phyloP scores from a whole-genome alignment of 495 filamentous ascomycete genomes.

The Aspergillus conjunctus region DNA sequence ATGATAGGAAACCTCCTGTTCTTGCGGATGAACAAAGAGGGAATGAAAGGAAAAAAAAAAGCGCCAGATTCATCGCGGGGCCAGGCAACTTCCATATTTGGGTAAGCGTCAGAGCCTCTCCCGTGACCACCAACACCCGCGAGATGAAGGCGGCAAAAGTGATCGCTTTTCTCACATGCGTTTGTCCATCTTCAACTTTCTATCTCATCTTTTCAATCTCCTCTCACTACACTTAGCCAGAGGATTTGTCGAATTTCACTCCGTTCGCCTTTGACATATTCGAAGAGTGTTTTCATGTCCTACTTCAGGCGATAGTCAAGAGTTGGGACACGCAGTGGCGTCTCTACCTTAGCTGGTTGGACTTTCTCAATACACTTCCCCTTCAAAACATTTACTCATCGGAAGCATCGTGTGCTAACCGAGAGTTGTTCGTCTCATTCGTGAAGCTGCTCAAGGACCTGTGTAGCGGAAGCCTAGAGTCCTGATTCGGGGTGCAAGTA shows the following conservation, averaged over 20 bases:
- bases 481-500: slow-evolving; percentile 4
- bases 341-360: slow-evolving; percentile 47
- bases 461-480: slow-evolving; percentile 8
- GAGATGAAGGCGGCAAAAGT: neutral
- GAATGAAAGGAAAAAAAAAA: slow-evolving; percentile 20
- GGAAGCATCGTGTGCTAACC: slow-evolving; percentile 34
- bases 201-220: neutral
- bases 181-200: neutral
- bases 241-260: neutral
- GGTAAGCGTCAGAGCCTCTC: slow-evolving; percentile 24
- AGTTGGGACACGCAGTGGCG: slow-evolving; percentile 30
- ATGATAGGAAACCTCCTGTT: slow-evolving; percentile 15
- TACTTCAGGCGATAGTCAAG: slow-evolving; percentile 7
- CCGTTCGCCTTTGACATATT: neutral
- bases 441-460: slow-evolving; percentile 29
- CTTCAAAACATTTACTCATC: slow-evolving; percentile 12
- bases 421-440: slow-evolving; percentile 26
- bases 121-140: slow-evolving; percentile 19
- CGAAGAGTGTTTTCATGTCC: neutral
- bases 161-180: neutral
- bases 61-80: slow-evolving; percentile 21
- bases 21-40: slow-evolving; percentile 27
- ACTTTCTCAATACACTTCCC: slow-evolving; percentile 43
- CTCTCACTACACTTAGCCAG: neutral
- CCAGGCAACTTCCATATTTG: slow-evolving; percentile 19